These are phyloP conservation scores for Canavalia ensiformis DNA, from an alignment of 306 rosid genomes.

Conservation along the genomic window DNA sequence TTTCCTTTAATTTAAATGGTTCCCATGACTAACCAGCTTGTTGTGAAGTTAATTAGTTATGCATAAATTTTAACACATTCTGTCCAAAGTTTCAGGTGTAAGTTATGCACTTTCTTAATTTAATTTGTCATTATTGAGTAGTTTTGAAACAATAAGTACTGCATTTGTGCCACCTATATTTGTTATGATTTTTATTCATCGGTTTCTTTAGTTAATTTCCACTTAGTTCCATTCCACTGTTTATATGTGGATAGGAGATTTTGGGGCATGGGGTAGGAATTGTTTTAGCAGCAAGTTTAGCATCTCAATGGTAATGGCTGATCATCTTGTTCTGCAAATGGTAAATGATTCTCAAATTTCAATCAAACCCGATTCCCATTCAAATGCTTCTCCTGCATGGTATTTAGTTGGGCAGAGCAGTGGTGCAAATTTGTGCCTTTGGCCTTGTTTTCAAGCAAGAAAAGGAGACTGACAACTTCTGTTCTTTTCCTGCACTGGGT, in stretches of 20 bases:
- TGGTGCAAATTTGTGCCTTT: constrained; percentile 63
- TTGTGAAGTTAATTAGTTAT: constrained; percentile 28
- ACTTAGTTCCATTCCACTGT: constrained; percentile 32
- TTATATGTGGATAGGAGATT: constrained; percentile 56
- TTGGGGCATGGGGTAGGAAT: constrained; percentile 59
- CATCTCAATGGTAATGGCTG: constrained; percentile 71
- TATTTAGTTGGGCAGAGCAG: constrained; percentile 75
- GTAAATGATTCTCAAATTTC: constrained; percentile 56
- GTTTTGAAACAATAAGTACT: constrained; percentile 32
- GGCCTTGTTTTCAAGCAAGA: constrained; percentile 77
- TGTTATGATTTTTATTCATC: constrained; percentile 44
- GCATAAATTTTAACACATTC: constrained; percentile 20
- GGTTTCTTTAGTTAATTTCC: constrained; percentile 53
- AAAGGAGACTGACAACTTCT: constrained; percentile 83
- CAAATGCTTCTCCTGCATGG: constrained; percentile 69
- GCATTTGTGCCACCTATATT: constrained; percentile 49
- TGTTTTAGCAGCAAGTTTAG: constrained; percentile 50
- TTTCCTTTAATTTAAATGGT: background rate
- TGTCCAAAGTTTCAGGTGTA: constrained; percentile 36
- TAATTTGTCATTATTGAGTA: constrained; percentile 37
- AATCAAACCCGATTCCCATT: constrained; percentile 56
- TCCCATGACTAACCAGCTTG: constrained; percentile 43
- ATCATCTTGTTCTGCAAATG: constrained; percentile 50
- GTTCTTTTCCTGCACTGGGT: constrained; percentile 86
- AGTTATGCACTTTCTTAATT: constrained; percentile 21